Percentiles rank a stretch among this genome's conserved stretches.
Conservation (phyloP, 768 basidiomycete genomes). For the Termitomyces eurrhizus region DNA sequence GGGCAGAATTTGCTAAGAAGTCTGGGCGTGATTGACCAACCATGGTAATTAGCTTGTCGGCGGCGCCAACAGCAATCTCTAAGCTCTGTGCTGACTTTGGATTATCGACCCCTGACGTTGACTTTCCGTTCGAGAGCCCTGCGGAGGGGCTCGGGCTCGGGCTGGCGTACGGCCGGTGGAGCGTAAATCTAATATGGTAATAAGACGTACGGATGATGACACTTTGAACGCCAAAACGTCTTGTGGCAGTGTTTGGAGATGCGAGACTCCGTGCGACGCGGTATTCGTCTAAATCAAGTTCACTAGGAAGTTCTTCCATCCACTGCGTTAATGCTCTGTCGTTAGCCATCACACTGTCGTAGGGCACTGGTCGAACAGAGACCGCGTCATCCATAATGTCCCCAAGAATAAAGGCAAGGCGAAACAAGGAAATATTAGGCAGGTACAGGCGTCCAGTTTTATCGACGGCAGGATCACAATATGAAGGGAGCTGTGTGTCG, state of each 20-base stretch:
- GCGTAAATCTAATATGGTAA: constrained; percentile 80
- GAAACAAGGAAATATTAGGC: constrained; percentile 74
- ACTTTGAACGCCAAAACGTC: constrained; percentile 75
- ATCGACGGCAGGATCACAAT: constrained; percentile 60
- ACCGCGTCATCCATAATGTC: constrained; percentile 85
- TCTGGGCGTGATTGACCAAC: constrained; percentile 74
- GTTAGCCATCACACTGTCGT: constrained; percentile 67
- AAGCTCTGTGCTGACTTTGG: constrained; percentile 55
- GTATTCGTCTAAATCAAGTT: constrained; percentile 75
- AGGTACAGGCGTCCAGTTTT: constrained; percentile 62
- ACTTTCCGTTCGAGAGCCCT: constrained; percentile 21
- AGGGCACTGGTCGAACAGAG: constrained; percentile 74
- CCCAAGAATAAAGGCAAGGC: constrained; percentile 73
- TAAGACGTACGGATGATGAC: constrained; percentile 75
- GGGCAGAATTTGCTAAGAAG: constrained; percentile 62
- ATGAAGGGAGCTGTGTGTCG: constrained; percentile 73
- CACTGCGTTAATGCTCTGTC: constrained; percentile 70
- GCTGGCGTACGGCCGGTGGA: constrained; percentile 75
- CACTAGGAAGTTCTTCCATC: constrained; percentile 72
- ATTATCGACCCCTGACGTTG: constrained; percentile 29
- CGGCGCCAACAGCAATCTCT: constrained; percentile 71
- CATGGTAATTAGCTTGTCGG: constrained; percentile 75
- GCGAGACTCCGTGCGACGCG: constrained; percentile 69
- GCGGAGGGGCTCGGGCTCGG: constrained; percentile 23
- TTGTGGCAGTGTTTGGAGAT: constrained; percentile 51